Evolutionary conservation across 345 rosid genomes (phyloP), one percentile per base, ranked within the genome.

Genomic region (Dipteronia sinensis): DNA sequence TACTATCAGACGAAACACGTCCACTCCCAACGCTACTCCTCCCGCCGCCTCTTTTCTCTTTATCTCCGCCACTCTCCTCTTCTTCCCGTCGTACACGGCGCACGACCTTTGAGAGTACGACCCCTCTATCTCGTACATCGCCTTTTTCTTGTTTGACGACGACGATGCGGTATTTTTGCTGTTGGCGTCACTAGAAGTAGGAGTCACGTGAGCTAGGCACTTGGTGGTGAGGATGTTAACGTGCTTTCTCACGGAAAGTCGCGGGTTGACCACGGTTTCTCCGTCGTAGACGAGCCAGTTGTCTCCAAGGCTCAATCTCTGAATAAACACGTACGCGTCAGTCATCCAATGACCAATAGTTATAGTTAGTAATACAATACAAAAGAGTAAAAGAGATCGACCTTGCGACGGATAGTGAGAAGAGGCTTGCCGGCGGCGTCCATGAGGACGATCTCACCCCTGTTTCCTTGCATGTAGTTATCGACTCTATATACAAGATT

Each of bases 321-420:
- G 85, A 7, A 51, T n/a, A 3, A 25, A 23, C 16, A 61, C 65
- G 38, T 34, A 7, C 49, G 10, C 49, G 49, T 46, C 12, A 46
- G 13, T 34, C 23, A n/a, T 22, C 19, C 29, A 44, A 3, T 55
- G n/a, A n/a, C n/a, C n/a, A n/a, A n/a, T n/a, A n/a, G n/a, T n/a
- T n/a, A n/a, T n/a, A 10, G 34, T 3, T 3, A n/a, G n/a, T 12
- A 3, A 31, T 25, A 27, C 4, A n/a, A n/a, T n/a, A 15, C 2
- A 74, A 1, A 12, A 16, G 27, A 27, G 1, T 27, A 29, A 46
- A 13, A 46, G 17, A 0, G 1, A 3, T 7, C 13, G 3, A 94
- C 98, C 98, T 91, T 96, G 78, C 97, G 98, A 58, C 99, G 95
- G 86, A 92, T 76, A 81, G 98, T 94, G 87, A 92, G 95, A 76